Evolutionary conservation across 495 filamentous ascomycete genomes (phyloP).

Genomic region (Rhypophila decipiens): DNA sequence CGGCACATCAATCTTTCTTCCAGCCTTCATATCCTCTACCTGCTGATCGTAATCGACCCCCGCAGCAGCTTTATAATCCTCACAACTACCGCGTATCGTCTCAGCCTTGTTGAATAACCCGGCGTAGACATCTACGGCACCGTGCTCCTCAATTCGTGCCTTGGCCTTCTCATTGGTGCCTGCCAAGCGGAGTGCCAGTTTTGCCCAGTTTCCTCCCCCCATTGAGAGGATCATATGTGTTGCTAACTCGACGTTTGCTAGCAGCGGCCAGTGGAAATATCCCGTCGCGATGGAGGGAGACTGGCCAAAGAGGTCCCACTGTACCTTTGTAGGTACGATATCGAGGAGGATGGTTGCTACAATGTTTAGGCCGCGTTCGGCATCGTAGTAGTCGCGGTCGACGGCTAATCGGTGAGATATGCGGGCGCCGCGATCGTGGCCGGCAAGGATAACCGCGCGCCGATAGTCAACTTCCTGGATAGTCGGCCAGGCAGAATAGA

Average conservation of each 20-base stretch:
- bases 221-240: conserved; percentile 37
- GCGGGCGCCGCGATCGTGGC: conserved; percentile 45
- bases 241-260: conserved; percentile 41
- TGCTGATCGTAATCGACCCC: conserved; percentile 35
- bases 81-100: conserved; percentile 32
- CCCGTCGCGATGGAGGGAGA: conserved; percentile 18
- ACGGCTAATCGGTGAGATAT: conserved; percentile 42
- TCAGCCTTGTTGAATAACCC: conserved; percentile 31
- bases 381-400: conserved; percentile 5
- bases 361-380: conserved; percentile 15
- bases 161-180: conserved; percentile 16
- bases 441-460: conserved; percentile 25
- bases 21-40: conserved; percentile 35
- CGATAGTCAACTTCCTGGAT: no score
- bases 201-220: conserved; percentile 35
- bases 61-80: conserved; percentile 43
- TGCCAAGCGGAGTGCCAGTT: conserved; percentile 22
- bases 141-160: conserved; percentile 10
- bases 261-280: conserved; percentile 46
- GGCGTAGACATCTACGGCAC: conserved; percentile 31
- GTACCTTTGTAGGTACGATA: conserved; percentile 41
- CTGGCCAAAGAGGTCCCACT: conserved; percentile 28
- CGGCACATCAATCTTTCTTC: conserved; percentile 35
- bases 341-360: conserved; percentile 35
- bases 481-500: no score